Conservation (phyloP, 139 green algal species). For the Bryopsis sp. region DNA sequence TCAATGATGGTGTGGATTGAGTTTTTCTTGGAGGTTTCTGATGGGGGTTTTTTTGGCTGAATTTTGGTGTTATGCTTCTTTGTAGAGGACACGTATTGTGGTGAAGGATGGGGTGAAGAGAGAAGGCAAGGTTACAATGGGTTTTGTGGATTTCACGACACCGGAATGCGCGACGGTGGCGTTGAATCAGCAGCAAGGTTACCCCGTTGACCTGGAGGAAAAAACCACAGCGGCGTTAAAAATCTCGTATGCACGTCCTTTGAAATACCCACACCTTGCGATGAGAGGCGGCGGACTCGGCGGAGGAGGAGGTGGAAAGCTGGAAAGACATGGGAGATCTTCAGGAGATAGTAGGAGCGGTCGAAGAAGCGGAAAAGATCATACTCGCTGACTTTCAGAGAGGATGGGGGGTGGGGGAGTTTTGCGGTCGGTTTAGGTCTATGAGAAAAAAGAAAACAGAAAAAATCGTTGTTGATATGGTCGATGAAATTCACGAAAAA, state of each 20-base stretch:
- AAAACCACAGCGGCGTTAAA: constrained; percentile 9
- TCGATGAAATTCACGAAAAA: no score
- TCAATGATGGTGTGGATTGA: not conserved
- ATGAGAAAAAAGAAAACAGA: no score
- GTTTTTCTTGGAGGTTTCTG: not conserved
- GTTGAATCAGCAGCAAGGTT: constrained; percentile 33
- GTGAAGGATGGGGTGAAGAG: constrained; percentile 33
- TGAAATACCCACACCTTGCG: not conserved
- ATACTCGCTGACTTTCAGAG: no score
- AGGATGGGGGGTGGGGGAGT: no score
- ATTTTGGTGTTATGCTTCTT: no score
- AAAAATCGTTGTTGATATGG: no score
- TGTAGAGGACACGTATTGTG: constrained; percentile 38
- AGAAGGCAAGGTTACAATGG: constrained; percentile 27
- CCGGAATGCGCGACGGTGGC: constrained; percentile 22
- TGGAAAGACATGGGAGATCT: no score
- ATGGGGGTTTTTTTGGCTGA: not conserved
- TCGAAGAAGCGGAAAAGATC: no score
- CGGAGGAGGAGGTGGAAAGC: no score
- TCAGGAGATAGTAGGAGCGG: no score
- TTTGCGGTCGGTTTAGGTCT: no score
- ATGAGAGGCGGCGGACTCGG: not conserved
- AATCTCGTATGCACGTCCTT: constrained; percentile 9
- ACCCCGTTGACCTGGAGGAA: constrained; percentile 28
- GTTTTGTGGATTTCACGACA: constrained; percentile 41